Base-by-base conservation (phyloP, 805 yeast genomes). In the Metschnikowia noctiluminum region DNA sequence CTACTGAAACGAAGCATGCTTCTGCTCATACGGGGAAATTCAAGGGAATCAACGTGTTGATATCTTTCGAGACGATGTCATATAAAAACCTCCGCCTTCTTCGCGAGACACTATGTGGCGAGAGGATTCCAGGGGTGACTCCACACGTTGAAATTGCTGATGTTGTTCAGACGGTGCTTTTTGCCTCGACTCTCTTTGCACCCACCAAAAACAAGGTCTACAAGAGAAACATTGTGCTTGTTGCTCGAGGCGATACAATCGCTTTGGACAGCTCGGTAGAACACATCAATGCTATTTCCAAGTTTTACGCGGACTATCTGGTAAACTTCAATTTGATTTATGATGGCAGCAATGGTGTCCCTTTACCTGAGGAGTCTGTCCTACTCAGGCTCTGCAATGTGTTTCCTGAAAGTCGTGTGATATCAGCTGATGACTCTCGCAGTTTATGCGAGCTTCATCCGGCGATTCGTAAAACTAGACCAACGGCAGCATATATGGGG, bases 401-500 rank as follows among this genome's bases (percentile, higher is more conserved):
- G 26, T 52, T 54, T 28, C 41, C 45, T 35, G 21, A 21, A 6
- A 35, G 51, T 5, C 43, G 11, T 11, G 21, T 44, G 1, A 36
- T 54, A 7, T 28, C 46, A 12, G 30, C 49, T 13, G 34, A 40
- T 0, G 37, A 43, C 15, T 56, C 58, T 2, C 35, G 32, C 6
- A n/a, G 28, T 12, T 26, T 55, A 26, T 30, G 45, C 3, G 39
- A 38, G 11, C 39, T 46, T 30, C 45, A 54, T 14, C 68, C 69
- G 6, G 62, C 70, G 1, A 39, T 67, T 38, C 73, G 71, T 52
- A 60, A 68, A 28, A 77, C 77, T 0, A 68, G 73, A 35, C 85
- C 89, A 0, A 63, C 78, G 3, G 62, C 63, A 26, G 55, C 69
- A 0, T 82, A 73, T 59, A 62, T 63, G 15, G 86, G 86, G 2